Evolutionary conservation across 2,329 filamentous ascomycete species (phyloP).

Genomic region (Apiospora saccharicola): DNA sequence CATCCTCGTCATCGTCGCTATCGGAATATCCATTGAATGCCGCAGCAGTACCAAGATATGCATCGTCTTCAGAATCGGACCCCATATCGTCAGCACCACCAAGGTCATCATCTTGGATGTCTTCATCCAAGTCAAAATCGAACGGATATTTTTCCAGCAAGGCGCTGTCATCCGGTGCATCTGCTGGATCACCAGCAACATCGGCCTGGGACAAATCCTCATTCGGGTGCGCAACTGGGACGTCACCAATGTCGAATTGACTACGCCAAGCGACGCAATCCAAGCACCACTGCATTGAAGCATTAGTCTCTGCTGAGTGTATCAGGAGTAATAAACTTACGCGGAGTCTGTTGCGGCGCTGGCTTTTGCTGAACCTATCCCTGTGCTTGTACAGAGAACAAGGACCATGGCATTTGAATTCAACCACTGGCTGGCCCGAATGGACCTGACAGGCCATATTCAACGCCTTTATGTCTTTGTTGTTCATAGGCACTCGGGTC

Average conservation of each 20-base stretch:
- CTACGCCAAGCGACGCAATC: slow-evolving; percentile 44
- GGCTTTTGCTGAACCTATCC: slow-evolving; percentile 45
- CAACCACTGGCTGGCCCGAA: slow-evolving; percentile 27
- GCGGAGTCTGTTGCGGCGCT: slow-evolving; percentile 36
- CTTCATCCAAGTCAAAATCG: slow-evolving; percentile 20
- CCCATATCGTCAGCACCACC: slow-evolving; percentile 26
- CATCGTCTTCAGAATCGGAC: slow-evolving; percentile 21
- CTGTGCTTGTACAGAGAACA: slow-evolving; percentile 39
- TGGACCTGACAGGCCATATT: slow-evolving; percentile 42
- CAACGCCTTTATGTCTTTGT: slow-evolving; percentile 33
- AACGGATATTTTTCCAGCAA: background rate
- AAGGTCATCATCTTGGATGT: slow-evolving; percentile 5
- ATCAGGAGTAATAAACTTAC: slow-evolving; percentile 4
- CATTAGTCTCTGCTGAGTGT: slow-evolving; percentile 21
- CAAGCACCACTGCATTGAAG: slow-evolving; percentile 43
- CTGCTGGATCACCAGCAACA: background rate
- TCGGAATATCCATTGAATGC: slow-evolving; percentile 19
- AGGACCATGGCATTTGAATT: slow-evolving; percentile 42
- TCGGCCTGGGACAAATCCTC: slow-evolving; percentile 26
- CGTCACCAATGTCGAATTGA: slow-evolving; percentile 35
- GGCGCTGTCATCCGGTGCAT: background rate
- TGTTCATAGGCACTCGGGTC: slow-evolving; percentile 18
- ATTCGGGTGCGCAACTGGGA: slow-evolving; percentile 36
- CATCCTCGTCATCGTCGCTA: slow-evolving; percentile 21
- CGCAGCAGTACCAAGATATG: background rate